Percentiles rank a stretch among this genome's conserved stretches.
Evolutionary conservation across 768 basidiomycete genomes (phyloP).

Genomic region (Sporobolomyces phaffii): DNA sequence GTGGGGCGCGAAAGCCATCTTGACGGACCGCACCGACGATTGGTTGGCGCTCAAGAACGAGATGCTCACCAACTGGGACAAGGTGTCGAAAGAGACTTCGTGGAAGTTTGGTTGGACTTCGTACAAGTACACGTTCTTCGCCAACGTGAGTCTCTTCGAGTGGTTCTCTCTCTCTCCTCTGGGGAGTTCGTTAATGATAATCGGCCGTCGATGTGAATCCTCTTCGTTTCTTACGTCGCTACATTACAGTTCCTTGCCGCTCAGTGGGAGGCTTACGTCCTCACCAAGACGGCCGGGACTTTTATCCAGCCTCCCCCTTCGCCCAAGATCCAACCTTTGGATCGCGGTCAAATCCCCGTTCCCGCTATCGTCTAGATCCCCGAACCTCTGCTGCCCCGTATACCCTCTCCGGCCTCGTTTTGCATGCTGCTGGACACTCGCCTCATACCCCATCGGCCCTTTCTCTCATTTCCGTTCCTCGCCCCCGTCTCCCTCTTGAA

Average conservation of each 20-base stretch:
- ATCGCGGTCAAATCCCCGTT: not conserved
- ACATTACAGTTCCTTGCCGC: conserved; percentile 23
- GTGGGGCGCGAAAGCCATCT: conserved; percentile 71
- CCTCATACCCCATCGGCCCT: not conserved
- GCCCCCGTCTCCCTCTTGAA: too few relatives aligned
- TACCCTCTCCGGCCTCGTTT: not conserved
- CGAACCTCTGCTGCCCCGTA: not conserved
- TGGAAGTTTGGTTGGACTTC: conserved; percentile 22
- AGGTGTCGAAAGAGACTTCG: conserved; percentile 27
- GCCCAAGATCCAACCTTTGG: not conserved
- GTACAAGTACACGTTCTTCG: conserved; percentile 21
- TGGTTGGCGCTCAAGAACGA: conserved; percentile 39
- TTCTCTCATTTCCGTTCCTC: too few relatives aligned
- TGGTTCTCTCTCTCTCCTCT: not conserved
- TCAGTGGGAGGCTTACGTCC: conserved; percentile 31
- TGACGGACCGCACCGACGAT: conserved; percentile 57
- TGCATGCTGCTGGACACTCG: not conserved
- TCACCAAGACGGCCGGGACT: conserved; percentile 19
- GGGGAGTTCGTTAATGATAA: too few relatives aligned
- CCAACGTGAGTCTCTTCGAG: conserved; percentile 15
- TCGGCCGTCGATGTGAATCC: too few relatives aligned
- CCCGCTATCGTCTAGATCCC: not conserved
- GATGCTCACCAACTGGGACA: conserved; percentile 34
- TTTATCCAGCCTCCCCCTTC: conserved; percentile 16
- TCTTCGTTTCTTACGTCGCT: not conserved